These are phyloP conservation scores for Cordyceps militaris DNA, from an alignment of 2,329 filamentous ascomycete genomes.

Conservation along the genomic window DNA sequence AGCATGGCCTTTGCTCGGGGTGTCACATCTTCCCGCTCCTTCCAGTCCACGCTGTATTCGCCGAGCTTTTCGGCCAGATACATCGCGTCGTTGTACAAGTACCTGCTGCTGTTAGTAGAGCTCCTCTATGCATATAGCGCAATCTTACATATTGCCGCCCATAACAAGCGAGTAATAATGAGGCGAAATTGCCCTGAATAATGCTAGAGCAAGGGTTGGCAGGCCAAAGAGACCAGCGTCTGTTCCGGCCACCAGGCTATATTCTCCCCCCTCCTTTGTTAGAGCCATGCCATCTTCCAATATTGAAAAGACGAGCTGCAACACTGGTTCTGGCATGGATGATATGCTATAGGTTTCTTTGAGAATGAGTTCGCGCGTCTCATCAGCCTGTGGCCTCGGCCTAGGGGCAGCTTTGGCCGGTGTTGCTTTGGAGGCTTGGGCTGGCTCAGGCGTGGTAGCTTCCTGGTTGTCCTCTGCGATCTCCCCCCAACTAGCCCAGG, in stretches of 20 bases:
- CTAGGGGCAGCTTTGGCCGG: constrained; percentile 10
- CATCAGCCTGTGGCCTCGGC: constrained; percentile 21
- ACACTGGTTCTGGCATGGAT: constrained; percentile 72
- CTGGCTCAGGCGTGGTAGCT: constrained; percentile 16
- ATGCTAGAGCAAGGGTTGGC: constrained; percentile 65
- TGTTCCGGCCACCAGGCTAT: constrained; percentile 57
- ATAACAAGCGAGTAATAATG: constrained; percentile 61
- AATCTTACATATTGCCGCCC: constrained; percentile 56
- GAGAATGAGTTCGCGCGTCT: constrained; percentile 62
- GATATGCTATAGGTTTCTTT: constrained; percentile 86
- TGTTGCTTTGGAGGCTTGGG: neutral
- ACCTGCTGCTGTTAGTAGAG: constrained; percentile 34
- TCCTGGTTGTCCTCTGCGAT: constrained; percentile 23
- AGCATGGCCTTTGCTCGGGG: constrained; percentile 46
- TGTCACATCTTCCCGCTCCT: constrained; percentile 44
- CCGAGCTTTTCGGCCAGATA: constrained; percentile 53
- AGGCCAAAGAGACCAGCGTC: constrained; percentile 64
- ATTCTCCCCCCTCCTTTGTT: constrained; percentile 43
- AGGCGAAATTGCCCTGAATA: constrained; percentile 71
- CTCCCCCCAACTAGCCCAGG: constrained; percentile 81
- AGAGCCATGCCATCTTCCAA: constrained; percentile 56
- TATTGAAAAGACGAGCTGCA: constrained; percentile 55
- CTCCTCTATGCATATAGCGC: neutral
- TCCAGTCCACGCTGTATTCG: constrained; percentile 45
- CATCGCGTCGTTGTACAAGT: constrained; percentile 59